Evolutionary conservation across 345 rosid species (phyloP), one percentile per base, ranked within the genome.

Genomic region (Gossypium mustelinum): DNA sequence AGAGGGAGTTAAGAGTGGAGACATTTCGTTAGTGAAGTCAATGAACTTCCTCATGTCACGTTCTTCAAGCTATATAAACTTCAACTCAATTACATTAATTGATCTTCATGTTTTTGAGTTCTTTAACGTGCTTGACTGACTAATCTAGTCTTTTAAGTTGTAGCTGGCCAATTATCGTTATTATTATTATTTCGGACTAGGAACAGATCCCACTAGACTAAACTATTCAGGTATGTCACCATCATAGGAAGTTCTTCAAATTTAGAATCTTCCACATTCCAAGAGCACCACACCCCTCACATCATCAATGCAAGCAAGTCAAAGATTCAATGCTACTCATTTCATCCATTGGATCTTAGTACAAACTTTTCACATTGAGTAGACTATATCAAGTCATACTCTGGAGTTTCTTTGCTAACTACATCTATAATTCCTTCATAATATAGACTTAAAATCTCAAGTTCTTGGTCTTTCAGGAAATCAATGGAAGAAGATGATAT

Each of bases 401-500:
- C 5, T 17, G 68, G 9, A 65, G 48, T 65, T 68, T 68, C 39
- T 47, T 22, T 12, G 34, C 12, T 68, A 13, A 13, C 10, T 68
- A 50, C 34, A 45, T 18, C 54, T 22, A 68, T 70, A 29, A 27
- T 70, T 70, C 27, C 29, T 52, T 70, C 9, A 18, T n/a, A 39
- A 29, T 29, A 11, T 17, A 27, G 7, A 20, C 50, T 52, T 55
- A 27, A 7, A 29, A 29, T 54, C 50, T 65, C 29, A 48, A 58
- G 24, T 58, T 72, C 61, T 43, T 14, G 14, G 50, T 14, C 34
- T 43, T 14, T 25, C 9, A 14, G 48, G 47, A 43, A 56, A 72
- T 29, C 65, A 57, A 82, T 78, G 85, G 84, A n/a, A 60, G 82
- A 85, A 69, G 89, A 85, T 16, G 87, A 85, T 63, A 54, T 45